Evolutionary conservation across 192 early-diverging fungal species (phyloP), one percentile per base, ranked within the genome.

Genomic region (Coemansia sp.): DNA sequence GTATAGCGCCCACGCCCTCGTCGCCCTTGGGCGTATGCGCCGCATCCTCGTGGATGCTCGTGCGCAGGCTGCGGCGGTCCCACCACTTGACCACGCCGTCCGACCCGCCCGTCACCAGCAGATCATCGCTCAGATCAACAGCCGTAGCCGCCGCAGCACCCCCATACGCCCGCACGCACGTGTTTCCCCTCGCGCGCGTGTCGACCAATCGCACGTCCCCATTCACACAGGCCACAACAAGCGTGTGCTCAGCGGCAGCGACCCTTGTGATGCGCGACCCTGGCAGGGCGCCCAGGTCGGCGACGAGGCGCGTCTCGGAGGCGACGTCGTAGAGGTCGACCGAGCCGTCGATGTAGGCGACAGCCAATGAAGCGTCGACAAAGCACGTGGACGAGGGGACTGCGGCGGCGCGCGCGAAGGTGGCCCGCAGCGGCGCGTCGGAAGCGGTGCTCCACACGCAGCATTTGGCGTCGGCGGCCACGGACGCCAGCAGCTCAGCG

Each of bases 1-100:
- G 10, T 1, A 84, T 59, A 0, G 40, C 64, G 24, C 74, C 68
- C 3, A 79, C 78, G 59, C 82, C 78, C 50, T 84, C 82, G 48
- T 67, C 65, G 24, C 61, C 82, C 67, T 79, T 84, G n/a, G 35
- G 44, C 29, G n/a, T 36, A 33, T 84, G 78, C n/a, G 57, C 57
- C 1, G 67, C 64, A 6, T 63, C 40, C 35, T 79, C 66, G 24
- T 51, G 42, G n/a, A 70, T 40, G 50, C 64, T 45, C 11, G 57
- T 14, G 11, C 39, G 46, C 7, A 48, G 41, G 2, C 9, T 39
- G 1, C 82, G 77, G 42, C 73, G 62, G 69, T 84, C 82, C 82
- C 82, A 84, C 82, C 77, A 79, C 33, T 45, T 59, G 6, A 84
- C 77, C 0, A 74, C 59, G 37, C 77, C 77, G 35, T 79, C 71